phyloP scores from a whole-genome alignment of 2,329 filamentous ascomycete species.

The Apiospora phragmitis region DNA sequence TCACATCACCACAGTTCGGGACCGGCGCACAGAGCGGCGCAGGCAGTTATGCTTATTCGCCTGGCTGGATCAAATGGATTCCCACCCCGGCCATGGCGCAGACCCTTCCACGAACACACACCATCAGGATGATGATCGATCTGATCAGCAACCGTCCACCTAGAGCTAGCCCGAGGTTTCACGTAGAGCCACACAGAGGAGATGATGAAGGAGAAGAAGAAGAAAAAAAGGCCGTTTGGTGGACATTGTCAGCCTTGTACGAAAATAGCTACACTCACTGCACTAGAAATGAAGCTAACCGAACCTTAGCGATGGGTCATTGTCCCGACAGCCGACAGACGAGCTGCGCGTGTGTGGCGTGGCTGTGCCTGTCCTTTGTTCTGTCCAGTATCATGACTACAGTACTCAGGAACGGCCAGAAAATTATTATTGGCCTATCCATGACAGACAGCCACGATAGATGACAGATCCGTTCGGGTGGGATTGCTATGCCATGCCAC shows the following conservation, averaged over 20 bases:
- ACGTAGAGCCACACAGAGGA: neutral
- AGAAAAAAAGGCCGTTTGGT: neutral
- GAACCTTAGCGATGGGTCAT: neutral
- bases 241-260: neutral
- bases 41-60: neutral
- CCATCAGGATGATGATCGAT: neutral
- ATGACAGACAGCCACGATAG: neutral
- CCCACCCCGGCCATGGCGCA: neutral
- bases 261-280: neutral
- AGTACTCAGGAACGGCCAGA: no score
- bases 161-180: neutral
- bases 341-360: constrained; percentile 3
- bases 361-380: neutral
- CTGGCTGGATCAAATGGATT: neutral
- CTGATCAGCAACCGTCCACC: neutral
- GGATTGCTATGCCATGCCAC: neutral
- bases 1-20: neutral
- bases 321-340: neutral
- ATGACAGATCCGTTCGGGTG: neutral
- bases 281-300: neutral
- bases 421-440: no score
- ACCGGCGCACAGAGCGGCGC: constrained; percentile 1
- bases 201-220: neutral
- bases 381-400: neutral
- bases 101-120: neutral